Conservation (phyloP, 2,329 filamentous ascomycete genomes). For the Aspergillus sp. region DNA sequence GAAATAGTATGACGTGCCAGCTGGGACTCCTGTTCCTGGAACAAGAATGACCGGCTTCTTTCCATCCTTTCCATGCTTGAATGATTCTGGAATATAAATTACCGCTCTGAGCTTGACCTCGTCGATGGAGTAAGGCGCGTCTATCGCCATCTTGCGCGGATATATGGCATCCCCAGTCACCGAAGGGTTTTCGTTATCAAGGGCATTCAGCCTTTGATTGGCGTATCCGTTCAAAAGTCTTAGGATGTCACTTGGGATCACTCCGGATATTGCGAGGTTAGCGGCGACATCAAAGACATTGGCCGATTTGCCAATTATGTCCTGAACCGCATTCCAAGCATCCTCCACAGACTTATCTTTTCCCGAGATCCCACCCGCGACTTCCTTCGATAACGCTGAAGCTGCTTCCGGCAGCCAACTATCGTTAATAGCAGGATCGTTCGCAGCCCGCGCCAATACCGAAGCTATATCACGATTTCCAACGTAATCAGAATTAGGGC, state of each 20-base stretch:
- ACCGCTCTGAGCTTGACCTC: conserved; percentile 47
- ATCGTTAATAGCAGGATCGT: background rate
- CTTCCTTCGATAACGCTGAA: background rate
- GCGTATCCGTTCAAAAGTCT: background rate
- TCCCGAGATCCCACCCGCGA: background rate
- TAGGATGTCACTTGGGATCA: background rate
- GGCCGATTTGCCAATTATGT: background rate
- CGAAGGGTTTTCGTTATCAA: conserved; percentile 15
- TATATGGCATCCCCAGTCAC: conserved; percentile 11
- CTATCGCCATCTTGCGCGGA: conserved; percentile 28
- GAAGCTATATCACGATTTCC: background rate
- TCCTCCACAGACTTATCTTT: background rate
- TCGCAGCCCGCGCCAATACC: background rate
- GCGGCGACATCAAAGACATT: background rate
- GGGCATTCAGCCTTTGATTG: conserved; percentile 17
- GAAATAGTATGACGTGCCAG: conserved; percentile 45
- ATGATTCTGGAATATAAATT: background rate
- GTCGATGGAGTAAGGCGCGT: conserved; percentile 51
- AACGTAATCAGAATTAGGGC: background rate
- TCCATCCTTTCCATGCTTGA: conserved; percentile 34
- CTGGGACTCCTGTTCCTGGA: conserved; percentile 54
- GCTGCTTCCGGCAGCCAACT: background rate
- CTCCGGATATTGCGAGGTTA: background rate
- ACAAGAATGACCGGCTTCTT: conserved; percentile 53
- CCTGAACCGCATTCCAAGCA: background rate